Evolutionary conservation across 257 asterid species (phyloP).

Genomic region (Vinca minor): DNA sequence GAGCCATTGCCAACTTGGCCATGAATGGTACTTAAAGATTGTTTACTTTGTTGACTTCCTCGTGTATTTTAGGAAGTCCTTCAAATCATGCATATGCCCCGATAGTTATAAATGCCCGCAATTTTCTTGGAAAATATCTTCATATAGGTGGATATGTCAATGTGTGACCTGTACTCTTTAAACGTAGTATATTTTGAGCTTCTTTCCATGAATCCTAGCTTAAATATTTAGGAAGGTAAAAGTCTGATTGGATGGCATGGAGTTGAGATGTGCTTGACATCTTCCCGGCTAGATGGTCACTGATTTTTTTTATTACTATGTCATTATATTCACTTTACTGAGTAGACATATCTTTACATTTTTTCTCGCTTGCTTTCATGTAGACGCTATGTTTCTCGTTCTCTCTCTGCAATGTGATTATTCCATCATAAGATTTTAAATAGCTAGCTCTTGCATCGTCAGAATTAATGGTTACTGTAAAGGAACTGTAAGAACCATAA

Average conservation of each 20-base stretch:
- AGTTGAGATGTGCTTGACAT: not conserved
- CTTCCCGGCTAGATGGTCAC: not conserved
- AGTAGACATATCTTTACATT: not conserved
- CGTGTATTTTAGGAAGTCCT: not conserved
- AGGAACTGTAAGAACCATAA: not conserved
- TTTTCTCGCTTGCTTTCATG: not conserved
- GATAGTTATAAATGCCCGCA: no score
- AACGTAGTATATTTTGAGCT: not conserved
- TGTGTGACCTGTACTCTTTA: not conserved
- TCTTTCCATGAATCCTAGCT: not conserved
- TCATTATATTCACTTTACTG: not conserved
- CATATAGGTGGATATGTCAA: not conserved
- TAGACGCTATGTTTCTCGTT: not conserved
- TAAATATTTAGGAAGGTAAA: not conserved
- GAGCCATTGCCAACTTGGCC: conserved; percentile 93
- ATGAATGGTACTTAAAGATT: conserved; percentile 60
- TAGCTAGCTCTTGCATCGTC: not conserved
- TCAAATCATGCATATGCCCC: not conserved
- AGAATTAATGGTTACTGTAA: not conserved
- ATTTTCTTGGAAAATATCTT: no score
- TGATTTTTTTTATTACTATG: not conserved
- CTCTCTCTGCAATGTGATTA: not conserved
- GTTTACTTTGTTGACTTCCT: conserved; percentile 13
- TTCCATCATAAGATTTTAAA: not conserved
- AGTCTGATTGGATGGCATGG: not conserved